Conservation (phyloP, 495 filamentous ascomycete species). For the Lophium mytilinum region DNA sequence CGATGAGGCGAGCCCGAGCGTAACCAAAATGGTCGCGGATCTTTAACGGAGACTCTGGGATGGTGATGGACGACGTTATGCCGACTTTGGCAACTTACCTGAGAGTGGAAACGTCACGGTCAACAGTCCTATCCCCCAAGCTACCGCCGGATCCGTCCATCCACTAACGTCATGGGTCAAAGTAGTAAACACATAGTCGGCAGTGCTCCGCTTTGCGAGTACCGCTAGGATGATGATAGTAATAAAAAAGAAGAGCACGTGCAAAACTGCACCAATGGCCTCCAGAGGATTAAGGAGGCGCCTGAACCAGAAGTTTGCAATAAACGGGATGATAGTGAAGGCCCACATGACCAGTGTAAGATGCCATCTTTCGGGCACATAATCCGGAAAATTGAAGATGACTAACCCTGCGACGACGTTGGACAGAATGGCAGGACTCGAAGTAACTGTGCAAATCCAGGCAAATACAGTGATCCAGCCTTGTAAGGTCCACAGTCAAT, state of each 20-base stretch:
- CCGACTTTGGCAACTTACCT: background rate
- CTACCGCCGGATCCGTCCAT: slow-evolving; percentile 4
- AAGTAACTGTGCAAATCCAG: slow-evolving; percentile 9
- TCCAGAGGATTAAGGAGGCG: slow-evolving; percentile 15
- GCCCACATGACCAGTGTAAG: slow-evolving; percentile 19
- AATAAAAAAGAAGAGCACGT: slow-evolving; percentile 10
- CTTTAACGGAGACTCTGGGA: too few relatives aligned
- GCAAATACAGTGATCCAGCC: slow-evolving; percentile 24
- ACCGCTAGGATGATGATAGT: slow-evolving; percentile 1
- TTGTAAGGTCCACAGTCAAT: background rate
- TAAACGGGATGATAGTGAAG: background rate
- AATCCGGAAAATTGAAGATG: slow-evolving; percentile 15
- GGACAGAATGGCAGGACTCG: slow-evolving; percentile 10
- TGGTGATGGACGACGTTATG: too few relatives aligned
- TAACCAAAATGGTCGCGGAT: too few relatives aligned
- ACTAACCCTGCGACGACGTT: slow-evolving; percentile 14
- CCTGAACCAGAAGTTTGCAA: slow-evolving; percentile 17
- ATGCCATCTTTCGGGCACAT: slow-evolving; percentile 20
- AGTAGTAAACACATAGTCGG: slow-evolving; percentile 7
- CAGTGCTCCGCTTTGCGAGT: slow-evolving; percentile 6
- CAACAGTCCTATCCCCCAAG: slow-evolving; percentile 3
- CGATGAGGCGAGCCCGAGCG: too few relatives aligned
- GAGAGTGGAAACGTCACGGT: background rate
- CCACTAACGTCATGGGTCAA: slow-evolving; percentile 4
- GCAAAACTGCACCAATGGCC: slow-evolving; percentile 4